A percentile compares a stretch with the other conserved stretches of the same genome.
phyloP scores from a whole-genome alignment of 1,139 yeast genomes.

The Candida pseudoviswanathii region DNA sequence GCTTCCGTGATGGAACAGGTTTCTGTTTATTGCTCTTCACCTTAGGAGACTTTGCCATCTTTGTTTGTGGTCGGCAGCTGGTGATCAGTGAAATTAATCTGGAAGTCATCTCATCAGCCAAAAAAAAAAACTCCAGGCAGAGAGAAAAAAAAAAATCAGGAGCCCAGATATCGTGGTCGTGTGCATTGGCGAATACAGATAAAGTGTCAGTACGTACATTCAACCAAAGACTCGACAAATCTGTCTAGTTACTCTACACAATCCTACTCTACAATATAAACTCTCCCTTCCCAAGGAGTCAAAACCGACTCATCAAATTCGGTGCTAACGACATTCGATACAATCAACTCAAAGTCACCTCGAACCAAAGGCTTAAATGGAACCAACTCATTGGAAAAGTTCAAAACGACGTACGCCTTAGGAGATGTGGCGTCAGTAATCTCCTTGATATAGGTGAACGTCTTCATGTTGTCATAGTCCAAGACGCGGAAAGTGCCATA shows the following conservation, averaged over 20 bases:
- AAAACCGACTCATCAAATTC: constrained; percentile 25
- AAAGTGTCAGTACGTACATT: no score
- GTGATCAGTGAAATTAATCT: constrained; percentile 4
- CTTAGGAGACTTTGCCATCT: constrained; percentile 15
- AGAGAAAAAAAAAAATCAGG: not conserved
- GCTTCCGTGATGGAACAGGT: constrained; percentile 1
- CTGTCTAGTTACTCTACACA: no score
- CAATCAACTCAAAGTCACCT: constrained; percentile 32
- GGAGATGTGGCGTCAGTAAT: constrained; percentile 15
- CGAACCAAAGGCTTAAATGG: constrained; percentile 31
- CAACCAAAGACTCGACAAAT: no score
- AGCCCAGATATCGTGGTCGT: not conserved
- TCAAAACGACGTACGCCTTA: constrained; percentile 46
- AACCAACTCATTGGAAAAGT: constrained; percentile 39
- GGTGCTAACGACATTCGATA: constrained; percentile 25
- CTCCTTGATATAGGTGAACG: constrained; percentile 44
- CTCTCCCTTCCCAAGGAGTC: constrained; percentile 34
- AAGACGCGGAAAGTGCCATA: constrained; percentile 50
- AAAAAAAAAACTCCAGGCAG: not conserved
- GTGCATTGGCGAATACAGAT: no score
- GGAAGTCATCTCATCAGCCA: constrained; percentile 31
- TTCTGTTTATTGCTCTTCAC: constrained; percentile 3
- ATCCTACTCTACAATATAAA: constrained; percentile 30
- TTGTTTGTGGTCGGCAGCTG: constrained; percentile 5
- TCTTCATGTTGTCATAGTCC: constrained; percentile 38